These are phyloP conservation scores for Thyridium curvatum DNA, from an alignment of 2,329 filamentous ascomycete genomes.

Conservation along the genomic window DNA sequence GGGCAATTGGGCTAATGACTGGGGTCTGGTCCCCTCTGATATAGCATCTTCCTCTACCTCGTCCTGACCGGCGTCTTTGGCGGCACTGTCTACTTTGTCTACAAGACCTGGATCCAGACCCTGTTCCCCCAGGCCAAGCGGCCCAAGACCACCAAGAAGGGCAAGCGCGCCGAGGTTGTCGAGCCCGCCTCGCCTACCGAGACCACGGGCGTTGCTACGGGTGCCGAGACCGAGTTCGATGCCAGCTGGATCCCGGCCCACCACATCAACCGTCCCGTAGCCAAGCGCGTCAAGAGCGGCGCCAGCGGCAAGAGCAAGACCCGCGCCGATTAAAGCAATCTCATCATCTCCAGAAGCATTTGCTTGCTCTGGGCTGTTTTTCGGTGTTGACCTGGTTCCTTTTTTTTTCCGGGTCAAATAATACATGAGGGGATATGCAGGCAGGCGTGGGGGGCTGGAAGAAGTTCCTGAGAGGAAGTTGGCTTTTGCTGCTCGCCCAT, in stretches of 20 bases:
- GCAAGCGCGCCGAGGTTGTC: slow-evolving; percentile 61
- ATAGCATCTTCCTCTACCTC: slow-evolving; percentile 93
- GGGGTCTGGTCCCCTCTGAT: background rate
- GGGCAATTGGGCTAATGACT: background rate
- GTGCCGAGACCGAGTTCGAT: slow-evolving; percentile 70
- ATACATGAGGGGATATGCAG: no score
- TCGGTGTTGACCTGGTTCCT: no score
- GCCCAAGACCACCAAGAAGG: slow-evolving; percentile 50
- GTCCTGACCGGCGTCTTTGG: slow-evolving; percentile 74
- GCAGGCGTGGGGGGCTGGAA: no score
- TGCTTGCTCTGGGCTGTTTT: no score
- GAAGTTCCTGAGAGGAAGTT: no score
- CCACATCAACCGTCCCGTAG: slow-evolving; percentile 81
- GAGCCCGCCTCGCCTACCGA: slow-evolving; percentile 56
- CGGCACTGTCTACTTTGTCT: slow-evolving; percentile 89
- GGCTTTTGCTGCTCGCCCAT: no score
- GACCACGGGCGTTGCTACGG: slow-evolving; percentile 61
- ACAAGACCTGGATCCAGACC: slow-evolving; percentile 94
- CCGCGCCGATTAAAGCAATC: slow-evolving; percentile 21
- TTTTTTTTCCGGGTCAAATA: no score
- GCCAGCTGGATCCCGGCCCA: slow-evolving; percentile 89
- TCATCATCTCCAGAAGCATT: no score
- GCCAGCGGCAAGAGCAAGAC: slow-evolving; percentile 39
- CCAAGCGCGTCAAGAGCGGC: slow-evolving; percentile 58
- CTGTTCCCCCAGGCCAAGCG: slow-evolving; percentile 90